These are phyloP conservation scores for Gaeumannomyces tritici DNA, from an alignment of 2,329 filamentous ascomycete genomes.

Conservation along the genomic window DNA sequence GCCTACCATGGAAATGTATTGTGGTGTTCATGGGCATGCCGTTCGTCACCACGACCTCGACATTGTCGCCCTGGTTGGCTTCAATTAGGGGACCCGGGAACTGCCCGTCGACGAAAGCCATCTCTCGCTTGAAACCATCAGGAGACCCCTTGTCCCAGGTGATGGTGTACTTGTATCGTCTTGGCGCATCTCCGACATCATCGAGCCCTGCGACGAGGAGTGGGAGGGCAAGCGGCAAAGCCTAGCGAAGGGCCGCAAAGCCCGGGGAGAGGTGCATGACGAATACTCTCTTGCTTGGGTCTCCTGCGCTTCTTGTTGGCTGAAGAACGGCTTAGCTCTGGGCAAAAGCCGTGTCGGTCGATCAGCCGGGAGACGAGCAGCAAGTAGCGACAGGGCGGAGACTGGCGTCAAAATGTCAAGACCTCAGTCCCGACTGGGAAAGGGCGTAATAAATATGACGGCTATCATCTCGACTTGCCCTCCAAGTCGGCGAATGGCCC, in stretches of 20 bases:
- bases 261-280: too few species aligned
- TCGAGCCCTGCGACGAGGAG: background rate
- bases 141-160: slow-evolving; percentile 29
- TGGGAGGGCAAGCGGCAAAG: slow-evolving; percentile 2
- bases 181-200: slow-evolving; percentile 4
- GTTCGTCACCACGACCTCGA: slow-evolving; percentile 35
- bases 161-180: slow-evolving; percentile 16
- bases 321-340: too few species aligned
- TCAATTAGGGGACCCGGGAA: slow-evolving; percentile 53
- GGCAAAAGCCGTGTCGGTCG: too few species aligned
- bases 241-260: background rate
- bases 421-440: too few species aligned
- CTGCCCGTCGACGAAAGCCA: slow-evolving; percentile 47
- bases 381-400: too few species aligned
- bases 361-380: too few species aligned
- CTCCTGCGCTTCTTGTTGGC: too few species aligned
- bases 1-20: slow-evolving; percentile 38
- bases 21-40: slow-evolving; percentile 34
- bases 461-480: too few species aligned
- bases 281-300: too few species aligned
- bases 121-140: slow-evolving; percentile 32
- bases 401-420: too few species aligned
- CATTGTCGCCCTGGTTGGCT: slow-evolving; percentile 38
- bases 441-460: too few species aligned
- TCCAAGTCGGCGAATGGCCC: too few species aligned